Evolutionary conservation across 805 yeast genomes (phyloP).

Genomic region (Yamadazyma philogaea): DNA sequence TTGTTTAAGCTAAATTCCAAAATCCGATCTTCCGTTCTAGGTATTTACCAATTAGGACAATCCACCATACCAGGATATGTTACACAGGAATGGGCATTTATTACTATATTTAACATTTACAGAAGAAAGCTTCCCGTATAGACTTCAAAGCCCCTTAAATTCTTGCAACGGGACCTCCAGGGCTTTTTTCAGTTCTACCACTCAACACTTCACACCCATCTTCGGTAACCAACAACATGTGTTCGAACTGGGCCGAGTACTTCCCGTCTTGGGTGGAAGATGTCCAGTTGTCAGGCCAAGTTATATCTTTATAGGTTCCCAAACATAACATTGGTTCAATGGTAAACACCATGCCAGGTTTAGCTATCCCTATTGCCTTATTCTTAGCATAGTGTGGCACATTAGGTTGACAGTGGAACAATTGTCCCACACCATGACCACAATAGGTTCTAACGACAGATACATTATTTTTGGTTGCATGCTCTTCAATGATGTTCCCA

Average conservation of each 20-base stretch:
- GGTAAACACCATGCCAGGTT: slow-evolving; percentile 95
- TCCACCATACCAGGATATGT: not conserved
- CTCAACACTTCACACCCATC: slow-evolving; percentile 89
- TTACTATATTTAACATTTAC: not conserved
- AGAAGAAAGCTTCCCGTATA: not conserved
- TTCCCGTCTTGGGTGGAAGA: slow-evolving; percentile 87
- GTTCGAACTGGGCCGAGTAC: slow-evolving; percentile 92
- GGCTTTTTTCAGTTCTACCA: slow-evolving; percentile 73
- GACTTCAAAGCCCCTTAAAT: slow-evolving; percentile 19
- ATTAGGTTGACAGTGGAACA: slow-evolving; percentile 90
- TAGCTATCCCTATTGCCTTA: slow-evolving; percentile 89
- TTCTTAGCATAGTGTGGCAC: slow-evolving; percentile 93
- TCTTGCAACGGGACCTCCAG: slow-evolving; percentile 82
- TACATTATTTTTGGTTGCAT: slow-evolving; percentile 72
- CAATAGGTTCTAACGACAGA: slow-evolving; percentile 88
- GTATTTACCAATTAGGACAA: too few species aligned
- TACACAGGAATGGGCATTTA: not conserved
- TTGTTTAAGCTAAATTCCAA: too few species aligned
- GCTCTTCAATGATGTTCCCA: slow-evolving; percentile 85
- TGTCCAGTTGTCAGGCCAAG: slow-evolving; percentile 99
- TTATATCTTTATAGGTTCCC: slow-evolving; percentile 74
- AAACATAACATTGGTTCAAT: slow-evolving; percentile 95
- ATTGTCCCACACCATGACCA: slow-evolving; percentile 88
- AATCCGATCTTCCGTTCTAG: too few species aligned
- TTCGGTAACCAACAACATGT: slow-evolving; percentile 88